A percentile compares a stretch with the other conserved stretches of the same genome.
Evolutionary conservation across 148 eudicot genomes (phyloP).

Genomic region (Dianthus caryophyllus): DNA sequence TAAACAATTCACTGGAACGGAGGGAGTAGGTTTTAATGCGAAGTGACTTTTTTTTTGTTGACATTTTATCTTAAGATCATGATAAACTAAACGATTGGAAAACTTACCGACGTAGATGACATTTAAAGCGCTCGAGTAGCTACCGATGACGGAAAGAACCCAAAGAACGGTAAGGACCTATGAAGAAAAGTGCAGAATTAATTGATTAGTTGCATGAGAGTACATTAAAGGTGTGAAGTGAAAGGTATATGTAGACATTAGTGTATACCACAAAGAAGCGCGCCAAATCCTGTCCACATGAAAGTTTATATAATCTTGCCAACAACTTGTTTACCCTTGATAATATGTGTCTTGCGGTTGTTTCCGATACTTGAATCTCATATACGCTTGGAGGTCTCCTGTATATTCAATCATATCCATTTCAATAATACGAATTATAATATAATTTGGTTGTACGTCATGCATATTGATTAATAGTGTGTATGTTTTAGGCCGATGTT

Average conservation of each 20-base stretch:
- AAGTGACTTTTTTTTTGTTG: too few relatives aligned
- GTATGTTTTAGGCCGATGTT: too few relatives aligned
- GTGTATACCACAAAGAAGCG: conserved; percentile 50
- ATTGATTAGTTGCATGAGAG: too few relatives aligned
- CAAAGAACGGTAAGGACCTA: conserved; percentile 50
- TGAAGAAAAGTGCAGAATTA: conserved; percentile 13
- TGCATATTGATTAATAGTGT: too few relatives aligned
- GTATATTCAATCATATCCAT: not conserved
- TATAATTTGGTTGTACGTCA: too few relatives aligned
- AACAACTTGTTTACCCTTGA: conserved; percentile 34
- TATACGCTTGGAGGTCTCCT: conserved; percentile 54
- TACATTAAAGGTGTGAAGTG: not conserved
- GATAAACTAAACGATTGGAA: not conserved
- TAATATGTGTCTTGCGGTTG: conserved; percentile 35
- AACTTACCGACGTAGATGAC: conserved; percentile 47
- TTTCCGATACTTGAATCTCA: conserved; percentile 41
- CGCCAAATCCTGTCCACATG: conserved; percentile 48
- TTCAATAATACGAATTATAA: too few relatives aligned
- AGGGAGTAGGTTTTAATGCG: too few relatives aligned
- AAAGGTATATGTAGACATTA: conserved; percentile 6
- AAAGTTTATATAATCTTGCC: conserved; percentile 36
- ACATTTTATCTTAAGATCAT: too few relatives aligned
- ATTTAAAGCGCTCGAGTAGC: conserved; percentile 55
- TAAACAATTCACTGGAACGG: too few relatives aligned
- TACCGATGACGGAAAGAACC: conserved; percentile 52